Base-by-base conservation (phyloP, 116 monocot genomes). In the Posidonia oceanica region DNA sequence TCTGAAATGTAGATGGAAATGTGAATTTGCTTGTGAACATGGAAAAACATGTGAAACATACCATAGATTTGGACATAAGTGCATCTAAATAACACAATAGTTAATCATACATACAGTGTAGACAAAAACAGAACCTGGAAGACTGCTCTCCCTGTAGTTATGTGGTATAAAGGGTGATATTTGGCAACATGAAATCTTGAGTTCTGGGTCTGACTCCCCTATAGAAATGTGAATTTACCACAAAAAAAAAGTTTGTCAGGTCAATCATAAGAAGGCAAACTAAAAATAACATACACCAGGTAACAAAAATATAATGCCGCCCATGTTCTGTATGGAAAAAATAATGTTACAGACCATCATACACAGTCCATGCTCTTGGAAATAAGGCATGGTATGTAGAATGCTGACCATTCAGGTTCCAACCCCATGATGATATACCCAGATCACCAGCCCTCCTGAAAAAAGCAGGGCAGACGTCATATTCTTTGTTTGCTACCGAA, bases 101-200 rank as follows among this genome's bases (percentile, higher is more conserved):
- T 39, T 40, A 65, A 42, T 62, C 39, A 63, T 48, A 74, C 93
- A 72, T 84, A 98, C 93, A 67, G 98, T 98, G 76, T 93, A 98
- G 65, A 90, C 90, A 84, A 98, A 98, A 7, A 93, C 98, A 53
- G 87, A 80, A 36, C 88, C 79, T 23, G 98, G 98, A 75, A 93
- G 86, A 72, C 98, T 98, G 84, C 98, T 98, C 59, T 98, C 98
- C 67, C 79, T 71, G 71, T 98, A 98, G 81, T 98, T 71, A 75
- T 98, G 98, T 78, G 98, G 98, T 69, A 98, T 93, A 74, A 98
- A 69, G 98, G n/a, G 98, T 56, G 98, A 98, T 84, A 98, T 90
- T 70, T 98, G 98, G 7, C 98, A 83, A 79, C 98, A 98, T 38
- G 98, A 93, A 20, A 98, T 90, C 83, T 98, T 98, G 21, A 98